phyloP scores from a whole-genome alignment of 208 protist species.

The Leishmania mexicana region DNA sequence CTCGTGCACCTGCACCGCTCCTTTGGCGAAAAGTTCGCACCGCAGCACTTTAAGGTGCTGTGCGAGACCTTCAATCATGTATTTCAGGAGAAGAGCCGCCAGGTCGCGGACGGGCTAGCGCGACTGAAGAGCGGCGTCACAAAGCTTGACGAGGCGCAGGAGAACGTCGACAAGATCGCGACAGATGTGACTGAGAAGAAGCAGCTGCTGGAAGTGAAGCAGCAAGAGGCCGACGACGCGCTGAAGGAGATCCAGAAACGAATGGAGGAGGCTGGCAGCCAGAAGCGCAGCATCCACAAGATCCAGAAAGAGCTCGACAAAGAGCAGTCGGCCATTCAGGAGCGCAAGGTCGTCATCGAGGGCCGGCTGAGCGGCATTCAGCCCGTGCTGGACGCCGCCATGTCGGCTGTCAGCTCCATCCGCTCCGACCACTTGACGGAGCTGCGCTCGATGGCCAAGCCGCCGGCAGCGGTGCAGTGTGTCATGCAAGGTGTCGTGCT shows the following conservation, averaged over 20 bases:
- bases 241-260: conserved; percentile 95
- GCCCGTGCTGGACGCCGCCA: conserved; percentile 95
- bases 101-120: conserved; percentile 67
- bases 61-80: conserved; percentile 89
- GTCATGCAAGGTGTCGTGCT: conserved; percentile 96
- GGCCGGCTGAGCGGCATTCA: conserved; percentile 93
- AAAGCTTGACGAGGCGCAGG: conserved; percentile 96
- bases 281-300: conserved; percentile 94
- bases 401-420: conserved; percentile 95
- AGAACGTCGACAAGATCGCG: conserved; percentile 94
- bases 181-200: conserved; percentile 92
- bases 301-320: conserved; percentile 91
- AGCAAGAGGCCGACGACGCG: conserved; percentile 95
- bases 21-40: conserved; percentile 78
- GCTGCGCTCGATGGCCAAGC: conserved; percentile 96
- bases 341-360: conserved; percentile 94
- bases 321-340: conserved; percentile 90
- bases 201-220: conserved; percentile 90
- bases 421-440: conserved; percentile 94
- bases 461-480: conserved; percentile 95
- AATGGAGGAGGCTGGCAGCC: conserved; percentile 94
- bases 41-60: conserved; percentile 93
- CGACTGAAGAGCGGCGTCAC: conserved; percentile 91
- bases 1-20: conserved; percentile 87
- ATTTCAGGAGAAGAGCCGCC: conserved; percentile 82